Base-by-base conservation (phyloP, 2,329 filamentous ascomycete species). In the Mycosphaerella sp. region DNA sequence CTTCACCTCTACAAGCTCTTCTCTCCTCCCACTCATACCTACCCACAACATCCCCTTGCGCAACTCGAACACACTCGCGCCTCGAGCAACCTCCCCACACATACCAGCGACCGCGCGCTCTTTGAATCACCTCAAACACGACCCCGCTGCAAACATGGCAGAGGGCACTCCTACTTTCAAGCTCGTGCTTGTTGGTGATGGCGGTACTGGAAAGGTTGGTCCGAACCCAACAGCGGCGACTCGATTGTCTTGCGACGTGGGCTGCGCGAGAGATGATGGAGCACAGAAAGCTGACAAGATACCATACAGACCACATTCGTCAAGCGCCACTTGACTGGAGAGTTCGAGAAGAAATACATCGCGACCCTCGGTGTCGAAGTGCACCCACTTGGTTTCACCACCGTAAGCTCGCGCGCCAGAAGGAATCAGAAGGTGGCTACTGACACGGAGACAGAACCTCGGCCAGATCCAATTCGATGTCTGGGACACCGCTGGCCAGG, bases 341-440 rank as follows among this genome's bases (percentile, higher is more conserved):
- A 98, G 76, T 98, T 98, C 74, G 93, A 98, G 81, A 98, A 98
- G 87, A 98, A 97, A 82, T 98, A 98, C 80, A 97, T 98, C 76
- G 93, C 93, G 70, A 98, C 93, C 58, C 89, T 98, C 64, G 93
- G 93, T 86, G 93, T 98, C 74, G 93, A 98, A 77, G 93, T 98
- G 65, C 93, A 98, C 82, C 93, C 93, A 74, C 89, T 98, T 64
- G 87, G 85, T 70, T 98, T 98, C 85, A 89, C 85, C 70, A 97
- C 92, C 74, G 91, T 97, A 89, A 79, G 89, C 57, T 39, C 36
- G 10, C 26, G 29, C 51, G 48, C 60, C 58, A 58, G 66, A 65
- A 21, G 29, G 23, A 12, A 39, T 57, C 42, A 46, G 11, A 29
- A 21, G 10, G 45, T 38, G 42, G 38, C 41, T 29, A 40, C 46